Evolutionary conservation across 768 basidiomycete genomes (phyloP).

Genomic region (Rhodotorula paludigena): DNA sequence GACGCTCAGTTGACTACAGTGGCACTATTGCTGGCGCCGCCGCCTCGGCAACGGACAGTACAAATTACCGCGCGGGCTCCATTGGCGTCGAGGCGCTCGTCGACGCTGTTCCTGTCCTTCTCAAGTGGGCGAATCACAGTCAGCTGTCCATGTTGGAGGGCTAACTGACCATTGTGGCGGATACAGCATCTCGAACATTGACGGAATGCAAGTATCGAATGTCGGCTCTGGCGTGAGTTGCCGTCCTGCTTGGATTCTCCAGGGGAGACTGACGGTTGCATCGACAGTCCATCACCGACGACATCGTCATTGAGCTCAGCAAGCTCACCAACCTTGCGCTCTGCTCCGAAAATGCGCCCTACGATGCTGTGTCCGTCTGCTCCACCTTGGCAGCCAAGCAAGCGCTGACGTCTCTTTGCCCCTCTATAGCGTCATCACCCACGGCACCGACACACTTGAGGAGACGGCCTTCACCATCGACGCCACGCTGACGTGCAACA

Average conservation of each 20-base stretch:
- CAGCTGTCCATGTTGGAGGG: background rate
- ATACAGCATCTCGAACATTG: slow-evolving; percentile 32
- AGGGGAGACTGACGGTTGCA: background rate
- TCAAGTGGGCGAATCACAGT: background rate
- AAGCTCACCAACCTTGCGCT: slow-evolving; percentile 41
- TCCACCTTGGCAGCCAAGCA: background rate
- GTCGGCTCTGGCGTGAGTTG: slow-evolving; percentile 18
- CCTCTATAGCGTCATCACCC: slow-evolving; percentile 8
- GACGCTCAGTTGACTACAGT: background rate
- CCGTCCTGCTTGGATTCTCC: background rate
- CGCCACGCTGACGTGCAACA: slow-evolving; percentile 43
- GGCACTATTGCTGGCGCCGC: slow-evolving; percentile 5
- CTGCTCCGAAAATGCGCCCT: slow-evolving; percentile 38
- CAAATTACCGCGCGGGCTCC: background rate
- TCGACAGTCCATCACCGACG: slow-evolving; percentile 15
- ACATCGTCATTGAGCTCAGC: slow-evolving; percentile 8
- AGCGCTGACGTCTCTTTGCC: background rate
- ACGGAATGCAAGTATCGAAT: slow-evolving; percentile 38
- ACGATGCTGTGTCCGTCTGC: slow-evolving; percentile 41
- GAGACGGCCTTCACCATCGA: slow-evolving; percentile 47
- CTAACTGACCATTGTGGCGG: background rate
- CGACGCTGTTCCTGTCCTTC: background rate
- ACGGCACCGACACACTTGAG: slow-evolving; percentile 43
- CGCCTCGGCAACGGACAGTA: background rate
- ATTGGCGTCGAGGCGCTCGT: slow-evolving; percentile 3